Conservation (phyloP, 2,329 filamentous ascomycete genomes). For the Alternaria ethzedia region DNA sequence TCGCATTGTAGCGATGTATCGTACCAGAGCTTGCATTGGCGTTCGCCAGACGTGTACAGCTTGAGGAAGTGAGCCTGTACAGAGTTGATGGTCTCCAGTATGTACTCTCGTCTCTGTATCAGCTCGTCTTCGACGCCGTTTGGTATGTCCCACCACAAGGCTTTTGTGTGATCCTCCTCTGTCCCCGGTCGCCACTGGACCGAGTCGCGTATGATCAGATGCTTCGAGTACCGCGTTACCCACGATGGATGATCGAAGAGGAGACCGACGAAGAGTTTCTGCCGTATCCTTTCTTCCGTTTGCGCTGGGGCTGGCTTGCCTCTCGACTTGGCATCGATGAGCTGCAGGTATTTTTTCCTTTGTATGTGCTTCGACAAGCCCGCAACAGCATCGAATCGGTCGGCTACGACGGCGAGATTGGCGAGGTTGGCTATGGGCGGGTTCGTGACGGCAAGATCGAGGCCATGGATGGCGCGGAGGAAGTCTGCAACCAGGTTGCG, state of each 20-base stretch:
- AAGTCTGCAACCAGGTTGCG: conserved; percentile 71
- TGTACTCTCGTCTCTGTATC: conserved; percentile 67
- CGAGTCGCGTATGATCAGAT: conserved; percentile 71
- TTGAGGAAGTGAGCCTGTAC: conserved; percentile 71
- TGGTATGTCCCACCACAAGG: conserved; percentile 76
- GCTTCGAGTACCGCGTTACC: conserved; percentile 67
- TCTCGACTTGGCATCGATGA: conserved; percentile 54
- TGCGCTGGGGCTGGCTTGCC: conserved; percentile 48
- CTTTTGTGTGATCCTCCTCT: conserved; percentile 49
- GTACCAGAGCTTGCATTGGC: conserved; percentile 76
- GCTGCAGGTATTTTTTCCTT: conserved; percentile 50
- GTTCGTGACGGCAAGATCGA: conserved; percentile 50
- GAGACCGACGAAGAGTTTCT: conserved; percentile 72
- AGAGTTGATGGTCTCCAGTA: conserved; percentile 73
- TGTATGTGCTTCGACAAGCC: conserved; percentile 63
- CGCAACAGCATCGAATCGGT: conserved; percentile 72
- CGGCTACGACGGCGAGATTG: conserved; percentile 73
- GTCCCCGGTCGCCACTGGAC: conserved; percentile 58
- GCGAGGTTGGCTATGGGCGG: conserved; percentile 68
- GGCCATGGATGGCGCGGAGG: conserved; percentile 68
- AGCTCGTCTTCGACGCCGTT: conserved; percentile 74
- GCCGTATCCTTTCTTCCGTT: conserved; percentile 70
- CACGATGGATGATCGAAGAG: conserved; percentile 67
- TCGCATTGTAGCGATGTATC: conserved; percentile 75
- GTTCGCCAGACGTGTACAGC: conserved; percentile 70